Evolutionary conservation across 1,284 basidiomycete species (phyloP).

Genomic region (Ustilago shanxiensis): DNA sequence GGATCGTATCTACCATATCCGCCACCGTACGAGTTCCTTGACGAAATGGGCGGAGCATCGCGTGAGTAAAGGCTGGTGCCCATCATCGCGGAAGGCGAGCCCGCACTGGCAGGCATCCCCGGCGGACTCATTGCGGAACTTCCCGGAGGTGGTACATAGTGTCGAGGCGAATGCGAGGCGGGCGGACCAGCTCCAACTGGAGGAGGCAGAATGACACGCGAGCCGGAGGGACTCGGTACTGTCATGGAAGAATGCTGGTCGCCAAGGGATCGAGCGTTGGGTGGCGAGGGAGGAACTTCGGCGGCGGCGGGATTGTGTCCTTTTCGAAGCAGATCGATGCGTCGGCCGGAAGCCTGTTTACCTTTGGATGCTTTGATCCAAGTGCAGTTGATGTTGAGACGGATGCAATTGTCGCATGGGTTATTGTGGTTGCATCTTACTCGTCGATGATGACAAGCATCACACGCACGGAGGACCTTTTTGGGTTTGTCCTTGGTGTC

Average conservation of each 20-base stretch:
- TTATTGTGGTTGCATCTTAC: constrained; percentile 60
- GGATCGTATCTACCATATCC: constrained; percentile 32
- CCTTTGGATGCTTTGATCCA: constrained; percentile 60
- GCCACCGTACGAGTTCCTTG: constrained; percentile 33
- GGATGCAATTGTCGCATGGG: constrained; percentile 61
- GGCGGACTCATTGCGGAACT: constrained; percentile 40
- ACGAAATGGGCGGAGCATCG: constrained; percentile 24
- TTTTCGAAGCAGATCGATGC: constrained; percentile 52
- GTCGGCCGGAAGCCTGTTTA: constrained; percentile 52
- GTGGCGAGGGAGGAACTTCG: constrained; percentile 24
- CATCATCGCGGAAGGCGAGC: constrained; percentile 30
- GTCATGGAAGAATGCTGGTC: constrained; percentile 28
- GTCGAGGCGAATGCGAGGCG: constrained; percentile 24
- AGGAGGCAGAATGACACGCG: constrained; percentile 25
- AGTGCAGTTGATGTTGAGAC: constrained; percentile 61
- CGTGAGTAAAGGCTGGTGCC: constrained; percentile 40
- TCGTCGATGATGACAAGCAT: constrained; percentile 54
- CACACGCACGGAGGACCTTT: constrained; percentile 49
- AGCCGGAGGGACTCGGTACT: constrained; percentile 24
- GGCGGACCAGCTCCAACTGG: constrained; percentile 7
- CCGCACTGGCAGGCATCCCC: constrained; percentile 33
- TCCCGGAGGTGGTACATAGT: constrained; percentile 20
- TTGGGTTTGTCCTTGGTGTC: constrained; percentile 47
- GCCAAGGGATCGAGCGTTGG: constrained; percentile 13
- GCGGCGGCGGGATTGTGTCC: constrained; percentile 49